Conservation (phyloP, 805 yeast genomes). For the Ogataea populi-albae region DNA sequence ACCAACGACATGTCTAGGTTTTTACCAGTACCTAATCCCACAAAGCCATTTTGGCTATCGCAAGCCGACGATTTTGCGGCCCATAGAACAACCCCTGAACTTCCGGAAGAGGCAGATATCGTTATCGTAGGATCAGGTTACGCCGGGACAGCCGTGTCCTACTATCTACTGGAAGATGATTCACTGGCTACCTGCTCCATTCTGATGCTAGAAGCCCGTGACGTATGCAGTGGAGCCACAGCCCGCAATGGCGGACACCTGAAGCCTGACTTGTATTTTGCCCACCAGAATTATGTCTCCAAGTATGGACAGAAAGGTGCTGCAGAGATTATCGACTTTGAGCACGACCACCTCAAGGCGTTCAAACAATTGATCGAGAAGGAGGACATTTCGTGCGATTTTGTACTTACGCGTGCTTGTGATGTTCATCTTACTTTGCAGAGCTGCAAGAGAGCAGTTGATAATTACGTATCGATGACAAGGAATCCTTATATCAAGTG, state of each 20-base stretch:
- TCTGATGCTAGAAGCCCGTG: conserved; percentile 37
- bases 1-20: no score
- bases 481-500: conserved; percentile 29
- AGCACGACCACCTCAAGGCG: conserved; percentile 33
- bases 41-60: no score
- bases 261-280: conserved; percentile 33
- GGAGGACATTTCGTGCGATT: conserved; percentile 34
- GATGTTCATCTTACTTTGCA: conserved; percentile 23
- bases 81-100: no score
- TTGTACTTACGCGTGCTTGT: conserved; percentile 30
- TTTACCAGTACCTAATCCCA: no score
- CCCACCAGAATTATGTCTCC: conserved; percentile 13
- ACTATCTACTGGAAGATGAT: conserved; percentile 21
- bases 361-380: conserved; percentile 34
- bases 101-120: no score
- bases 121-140: no score
- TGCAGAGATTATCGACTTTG: conserved; percentile 38
- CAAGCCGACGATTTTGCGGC: no score
- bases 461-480: conserved; percentile 18
- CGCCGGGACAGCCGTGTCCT: no score
- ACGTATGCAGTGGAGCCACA: conserved; percentile 41
- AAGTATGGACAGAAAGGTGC: conserved; percentile 30
- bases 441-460: conserved; percentile 11
- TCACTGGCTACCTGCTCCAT: conserved; percentile 6
- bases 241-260: conserved; percentile 51